Evolutionary conservation across 2,329 filamentous ascomycete genomes (phyloP), one percentile per base, ranked within the genome.

Genomic region (Pseudocercospora fijiensis): DNA sequence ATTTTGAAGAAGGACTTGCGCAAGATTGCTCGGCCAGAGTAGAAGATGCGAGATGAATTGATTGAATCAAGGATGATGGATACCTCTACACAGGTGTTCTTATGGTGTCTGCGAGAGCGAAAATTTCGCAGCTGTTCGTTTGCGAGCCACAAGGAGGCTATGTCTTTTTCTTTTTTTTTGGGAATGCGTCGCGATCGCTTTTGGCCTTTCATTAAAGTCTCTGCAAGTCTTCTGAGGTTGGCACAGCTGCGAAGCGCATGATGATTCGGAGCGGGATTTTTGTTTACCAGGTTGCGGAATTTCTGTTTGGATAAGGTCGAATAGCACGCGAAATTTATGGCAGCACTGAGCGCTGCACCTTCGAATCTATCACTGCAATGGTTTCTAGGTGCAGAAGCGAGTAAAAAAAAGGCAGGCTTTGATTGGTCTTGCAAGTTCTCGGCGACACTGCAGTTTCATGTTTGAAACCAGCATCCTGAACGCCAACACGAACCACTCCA

Each of bases 1-100:
- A 73, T 75, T 20, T 63, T 73, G 60, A 69, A 65, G 51, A 67
- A 63, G 26, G 64, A 70, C 26, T 47, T 70, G 55, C 61, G 65
- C 16, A 58, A 65, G 58, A 60, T 67, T 30, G 60, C 61, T 56
- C 53, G 53, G n/a, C 53, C 28, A 24, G 18, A 27, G 22, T 13
- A 28, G 9, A 4, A n/a, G 45, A 5, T 51, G 45, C 22, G 24
- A 56, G 11, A 18, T 6, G 24, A 22, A 10, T 0, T 7, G 27
- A 20, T 11, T 20, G 24, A 16, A 47, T 60, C 37, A 11, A 11
- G 43, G n/a, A 20, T n/a, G 18, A 49, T 49, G 13, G 33, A 37
- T 6, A n/a, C 33, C 13, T 4, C 1, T 37, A 37, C 13, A 37
- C 33, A n/a, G n/a, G 18, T 49, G 45, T 49, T 49, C n/a, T 49